phyloP scores from a whole-genome alignment of 352 stramenopile genomes.

The Globisporangium paroecandrum region DNA sequence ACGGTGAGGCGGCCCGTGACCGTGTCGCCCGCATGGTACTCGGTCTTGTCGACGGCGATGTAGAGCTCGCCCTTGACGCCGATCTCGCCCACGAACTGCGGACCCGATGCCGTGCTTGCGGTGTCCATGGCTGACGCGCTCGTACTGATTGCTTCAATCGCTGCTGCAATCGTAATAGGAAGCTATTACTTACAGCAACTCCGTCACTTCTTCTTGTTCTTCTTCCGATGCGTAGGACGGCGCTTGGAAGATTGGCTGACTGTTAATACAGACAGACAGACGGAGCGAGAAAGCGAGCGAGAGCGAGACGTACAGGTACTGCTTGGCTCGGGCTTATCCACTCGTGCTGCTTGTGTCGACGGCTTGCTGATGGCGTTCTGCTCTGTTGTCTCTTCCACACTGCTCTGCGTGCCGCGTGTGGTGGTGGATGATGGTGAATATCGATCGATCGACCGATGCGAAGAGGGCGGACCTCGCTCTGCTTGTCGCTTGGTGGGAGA shows the following conservation, averaged over 20 bases:
- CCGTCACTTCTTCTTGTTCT: not conserved
- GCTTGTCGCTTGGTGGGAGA: not conserved
- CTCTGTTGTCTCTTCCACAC: not conserved
- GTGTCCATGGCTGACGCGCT: conserved; percentile 13
- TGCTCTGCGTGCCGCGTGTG: not conserved
- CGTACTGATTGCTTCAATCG: not conserved
- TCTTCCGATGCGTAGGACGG: not conserved
- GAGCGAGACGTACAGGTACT: not conserved
- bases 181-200: not conserved
- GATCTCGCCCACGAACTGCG: conserved; percentile 51
- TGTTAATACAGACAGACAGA: not conserved
- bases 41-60: conserved; percentile 53
- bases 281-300: not conserved
- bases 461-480: not conserved
- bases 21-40: conserved; percentile 55
- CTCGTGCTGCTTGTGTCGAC: not conserved
- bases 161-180: not conserved
- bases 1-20: conserved; percentile 53
- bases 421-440: not conserved
- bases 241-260: not conserved
- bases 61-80: conserved; percentile 61
- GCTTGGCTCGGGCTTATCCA: not conserved
- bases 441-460: not conserved
- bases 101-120: conserved; percentile 15
- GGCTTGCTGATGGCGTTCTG: not conserved